These are phyloP conservation scores for Cyberlindnera lachancei DNA, from an alignment of 805 yeast genomes.

Conservation along the genomic window DNA sequence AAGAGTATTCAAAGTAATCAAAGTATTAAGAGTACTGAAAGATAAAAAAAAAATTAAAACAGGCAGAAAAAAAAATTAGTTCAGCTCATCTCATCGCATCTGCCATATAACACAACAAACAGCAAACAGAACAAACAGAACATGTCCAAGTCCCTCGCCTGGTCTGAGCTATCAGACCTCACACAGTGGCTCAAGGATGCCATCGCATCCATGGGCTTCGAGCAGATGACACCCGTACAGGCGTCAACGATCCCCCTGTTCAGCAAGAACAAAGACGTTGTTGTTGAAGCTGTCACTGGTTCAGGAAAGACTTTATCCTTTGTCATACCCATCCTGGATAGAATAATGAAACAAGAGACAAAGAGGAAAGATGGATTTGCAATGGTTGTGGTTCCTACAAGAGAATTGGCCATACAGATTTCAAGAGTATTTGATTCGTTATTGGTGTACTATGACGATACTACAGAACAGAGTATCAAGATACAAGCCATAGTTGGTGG, in stretches of 20 bases:
- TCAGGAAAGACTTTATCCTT: constrained; percentile 97
- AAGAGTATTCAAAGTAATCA: too few species aligned
- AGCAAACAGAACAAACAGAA: background rate
- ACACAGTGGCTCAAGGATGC: constrained; percentile 70
- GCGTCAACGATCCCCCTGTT: constrained; percentile 89
- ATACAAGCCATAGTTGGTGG: constrained; percentile 66
- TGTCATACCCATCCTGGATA: constrained; percentile 73
- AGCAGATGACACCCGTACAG: constrained; percentile 92
- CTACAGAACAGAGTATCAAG: constrained; percentile 41
- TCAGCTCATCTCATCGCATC: constrained; percentile 5
- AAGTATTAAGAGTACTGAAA: too few species aligned
- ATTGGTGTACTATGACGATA: constrained; percentile 46
- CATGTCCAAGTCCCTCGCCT: constrained; percentile 40
- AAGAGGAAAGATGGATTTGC: constrained; percentile 53
- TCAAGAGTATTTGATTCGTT: constrained; percentile 56
- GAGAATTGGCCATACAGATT: constrained; percentile 67
- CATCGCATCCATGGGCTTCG: constrained; percentile 64
- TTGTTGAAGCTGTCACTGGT: constrained; percentile 96
- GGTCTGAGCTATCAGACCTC: constrained; percentile 51
- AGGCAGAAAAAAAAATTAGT: too few species aligned
- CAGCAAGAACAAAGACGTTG: constrained; percentile 82
- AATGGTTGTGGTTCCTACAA: constrained; percentile 59
- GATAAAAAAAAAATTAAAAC: too few species aligned
- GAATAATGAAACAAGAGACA: constrained; percentile 34
- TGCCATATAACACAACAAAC: background rate